Evolutionary conservation across 2,329 filamentous ascomycete genomes (phyloP).

Genomic region (Hypoxylon sp.): DNA sequence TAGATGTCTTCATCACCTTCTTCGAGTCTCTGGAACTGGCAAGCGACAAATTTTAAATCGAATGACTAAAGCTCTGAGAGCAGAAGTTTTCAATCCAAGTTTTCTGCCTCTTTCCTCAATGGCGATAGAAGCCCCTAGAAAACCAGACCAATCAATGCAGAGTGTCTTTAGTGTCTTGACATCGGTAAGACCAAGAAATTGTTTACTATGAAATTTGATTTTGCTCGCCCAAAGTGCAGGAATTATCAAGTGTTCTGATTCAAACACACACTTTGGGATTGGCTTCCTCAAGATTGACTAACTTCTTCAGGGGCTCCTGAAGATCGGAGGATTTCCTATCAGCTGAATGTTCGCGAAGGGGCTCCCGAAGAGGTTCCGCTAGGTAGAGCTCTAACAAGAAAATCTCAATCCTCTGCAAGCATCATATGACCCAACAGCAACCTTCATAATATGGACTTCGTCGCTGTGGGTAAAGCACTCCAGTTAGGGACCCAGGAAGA

Average conservation of each 20-base stretch:
- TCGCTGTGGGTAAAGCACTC: conserved; percentile 6
- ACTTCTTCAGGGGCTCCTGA: not conserved
- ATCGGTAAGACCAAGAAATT: not conserved
- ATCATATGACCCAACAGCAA: not conserved
- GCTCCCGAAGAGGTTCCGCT: no score
- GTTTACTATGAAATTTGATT: not conserved
- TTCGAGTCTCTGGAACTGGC: not conserved
- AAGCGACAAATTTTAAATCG: not conserved
- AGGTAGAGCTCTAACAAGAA: not conserved
- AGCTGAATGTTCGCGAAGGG: not conserved
- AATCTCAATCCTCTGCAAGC: not conserved
- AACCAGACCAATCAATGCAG: not conserved
- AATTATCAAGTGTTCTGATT: not conserved
- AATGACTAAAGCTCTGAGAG: conserved; percentile 1
- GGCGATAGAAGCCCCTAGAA: not conserved
- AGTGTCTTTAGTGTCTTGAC: not conserved
- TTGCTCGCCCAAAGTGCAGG: not conserved
- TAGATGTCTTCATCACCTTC: not conserved
- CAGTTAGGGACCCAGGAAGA: conserved; percentile 12
- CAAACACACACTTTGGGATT: no score
- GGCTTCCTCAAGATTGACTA: not conserved
- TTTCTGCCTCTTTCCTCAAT: not conserved
- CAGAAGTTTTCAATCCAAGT: no score
- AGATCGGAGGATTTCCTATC: no score
- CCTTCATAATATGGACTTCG: not conserved